Base-by-base conservation (phyloP, 139 green algal species). In the Diplosphaera chodatii region DNA sequence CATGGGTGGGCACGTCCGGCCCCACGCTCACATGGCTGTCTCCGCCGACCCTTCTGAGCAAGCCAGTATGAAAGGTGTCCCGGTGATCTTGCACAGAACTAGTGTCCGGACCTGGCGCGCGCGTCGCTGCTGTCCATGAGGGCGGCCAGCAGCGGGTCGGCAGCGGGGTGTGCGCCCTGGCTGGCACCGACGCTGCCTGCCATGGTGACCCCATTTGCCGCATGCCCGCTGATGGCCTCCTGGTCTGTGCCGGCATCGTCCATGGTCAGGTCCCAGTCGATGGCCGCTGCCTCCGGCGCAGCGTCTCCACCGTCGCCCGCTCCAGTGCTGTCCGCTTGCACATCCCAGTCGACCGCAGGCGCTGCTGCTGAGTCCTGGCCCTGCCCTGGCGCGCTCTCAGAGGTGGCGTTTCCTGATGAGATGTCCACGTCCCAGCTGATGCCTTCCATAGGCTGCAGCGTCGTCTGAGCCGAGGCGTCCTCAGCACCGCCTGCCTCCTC, bases 341-440 rank as follows among this genome's bases (percentile, higher is more conserved):
- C 74, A 31, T 76, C 79, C 79, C 75, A 81, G 25, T 84, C n/a
- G 32, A 81, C 76, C 0, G 13, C 56, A 5, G 65, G 31, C n/a
- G 37, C 55, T 25, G 63, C 67, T 5, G 71, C 67, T 31, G 40
- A 29, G n/a, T 40, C 55, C n/a, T n/a, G 10, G 37, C 37, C 37
- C 37, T 25, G 68, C 25, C 16, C 73, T 20, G 32, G 72, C 27
- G 48, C 71, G n/a, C n/a, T n/a, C 6, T 64, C 69, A 68, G 69
- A 22, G 10, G 40, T 48, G 41, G 65, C 63, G 55, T 72, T 69
- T 20, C 64, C 62, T 27, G 40, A 30, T 56, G 48, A 23, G 30
- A 31, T 40, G 32, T 70, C 77, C 13, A 85, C 21, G 56, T 86
- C 84, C 82, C 82, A 88, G 55, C 72, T 77, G 34, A 88, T 83